Conservation (phyloP, 257 asterid species). For the Haberlea rhodopensis region DNA sequence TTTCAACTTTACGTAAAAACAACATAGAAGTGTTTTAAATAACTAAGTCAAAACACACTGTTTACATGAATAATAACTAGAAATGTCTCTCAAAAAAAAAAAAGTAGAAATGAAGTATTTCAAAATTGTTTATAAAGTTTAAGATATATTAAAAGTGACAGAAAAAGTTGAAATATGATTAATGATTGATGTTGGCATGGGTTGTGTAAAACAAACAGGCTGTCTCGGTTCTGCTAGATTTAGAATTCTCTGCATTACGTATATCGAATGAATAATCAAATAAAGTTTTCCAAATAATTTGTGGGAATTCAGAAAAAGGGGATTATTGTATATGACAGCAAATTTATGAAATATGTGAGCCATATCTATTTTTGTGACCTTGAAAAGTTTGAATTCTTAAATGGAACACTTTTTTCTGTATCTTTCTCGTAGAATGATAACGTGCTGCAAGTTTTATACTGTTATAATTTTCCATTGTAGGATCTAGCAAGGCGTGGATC, state of each 20-base stretch:
- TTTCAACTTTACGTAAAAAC: no score
- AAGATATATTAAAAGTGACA: no score
- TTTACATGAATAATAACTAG: no score
- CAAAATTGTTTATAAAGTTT: no score
- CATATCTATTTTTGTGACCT: neutral
- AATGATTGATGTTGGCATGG: neutral
- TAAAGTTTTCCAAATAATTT: neutral
- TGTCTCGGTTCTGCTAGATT: neutral
- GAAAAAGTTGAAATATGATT: no score
- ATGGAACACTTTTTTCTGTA: neutral
- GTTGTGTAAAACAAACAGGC: neutral
- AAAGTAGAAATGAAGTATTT: no score
- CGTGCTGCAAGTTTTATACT: constrained; percentile 17
- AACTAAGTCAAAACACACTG: no score
- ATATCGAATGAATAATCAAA: neutral
- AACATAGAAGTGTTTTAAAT: no score
- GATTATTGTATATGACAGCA: neutral
- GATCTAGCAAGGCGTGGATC: constrained; percentile 37
- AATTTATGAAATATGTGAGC: no score
- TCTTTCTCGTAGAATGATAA: constrained; percentile 3
- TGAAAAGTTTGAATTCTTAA: neutral
- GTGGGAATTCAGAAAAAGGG: no score
- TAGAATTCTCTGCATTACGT: neutral
- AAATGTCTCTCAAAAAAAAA: no score
- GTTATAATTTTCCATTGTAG: constrained; percentile 22